Percentiles rank a stretch among this genome's conserved stretches.
phyloP scores from a whole-genome alignment of 129 eudicot species.

The Flaveria ramosissima region DNA sequence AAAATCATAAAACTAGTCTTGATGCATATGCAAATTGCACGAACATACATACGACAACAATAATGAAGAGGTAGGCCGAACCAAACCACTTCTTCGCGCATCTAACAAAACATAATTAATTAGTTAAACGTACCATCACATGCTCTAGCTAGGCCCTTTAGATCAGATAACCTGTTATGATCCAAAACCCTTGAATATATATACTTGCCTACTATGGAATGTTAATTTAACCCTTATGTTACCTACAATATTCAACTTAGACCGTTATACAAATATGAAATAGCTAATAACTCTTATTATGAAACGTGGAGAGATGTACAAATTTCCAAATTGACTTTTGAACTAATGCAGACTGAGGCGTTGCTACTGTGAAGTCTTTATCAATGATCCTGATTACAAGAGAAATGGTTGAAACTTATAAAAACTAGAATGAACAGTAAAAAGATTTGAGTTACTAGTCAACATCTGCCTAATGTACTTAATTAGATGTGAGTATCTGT shows the following conservation, averaged over 20 bases:
- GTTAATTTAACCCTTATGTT: too few relatives aligned
- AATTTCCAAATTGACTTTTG: neutral
- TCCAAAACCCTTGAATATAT: neutral
- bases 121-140: too few relatives aligned
- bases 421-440: neutral
- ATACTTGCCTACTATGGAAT: too few relatives aligned
- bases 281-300: neutral
- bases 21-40: neutral
- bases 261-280: neutral
- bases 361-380: neutral
- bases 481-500: neutral
- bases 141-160: too few relatives aligned
- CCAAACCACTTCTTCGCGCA: too few relatives aligned
- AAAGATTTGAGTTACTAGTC: neutral
- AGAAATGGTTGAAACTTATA: neutral
- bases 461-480: neutral
- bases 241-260: too few relatives aligned
- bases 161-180: neutral
- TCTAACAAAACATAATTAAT: too few relatives aligned
- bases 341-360: neutral
- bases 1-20: neutral
- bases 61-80: too few relatives aligned
- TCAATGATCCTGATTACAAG: conserved; percentile 16
- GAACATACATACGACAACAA: too few relatives aligned
- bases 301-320: neutral